These are phyloP conservation scores for Phialemoniopsis sp. DNA, from an alignment of 2,329 filamentous ascomycete species.

Conservation along the genomic window DNA sequence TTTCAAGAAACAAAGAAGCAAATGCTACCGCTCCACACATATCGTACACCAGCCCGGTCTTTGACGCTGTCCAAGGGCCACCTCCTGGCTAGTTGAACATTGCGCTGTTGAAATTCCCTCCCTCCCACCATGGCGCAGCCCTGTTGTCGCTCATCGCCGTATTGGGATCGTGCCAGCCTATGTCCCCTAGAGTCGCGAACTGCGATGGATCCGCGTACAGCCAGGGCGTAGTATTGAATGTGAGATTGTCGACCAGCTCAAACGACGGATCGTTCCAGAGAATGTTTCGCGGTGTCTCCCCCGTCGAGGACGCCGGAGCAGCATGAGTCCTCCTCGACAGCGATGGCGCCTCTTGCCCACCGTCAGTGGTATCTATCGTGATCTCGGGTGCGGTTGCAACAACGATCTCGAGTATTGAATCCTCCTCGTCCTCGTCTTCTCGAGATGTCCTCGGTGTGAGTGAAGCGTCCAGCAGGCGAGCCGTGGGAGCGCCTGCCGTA, in stretches of 20 bases:
- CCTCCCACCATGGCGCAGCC: constrained; percentile 31
- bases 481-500: constrained; percentile 24
- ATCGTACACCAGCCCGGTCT: no score
- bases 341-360: constrained; percentile 43
- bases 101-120: constrained; percentile 29
- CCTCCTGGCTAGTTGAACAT: constrained; percentile 22
- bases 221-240: constrained; percentile 36
- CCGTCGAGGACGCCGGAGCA: no score
- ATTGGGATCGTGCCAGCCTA: constrained; percentile 9
- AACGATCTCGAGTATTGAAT: constrained; percentile 40
- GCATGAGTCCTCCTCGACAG: no score
- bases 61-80: no score
- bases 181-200: constrained; percentile 29
- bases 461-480: constrained; percentile 36
- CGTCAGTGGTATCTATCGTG: constrained; percentile 45
- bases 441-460: constrained; percentile 24
- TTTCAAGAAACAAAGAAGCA: no score
- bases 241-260: constrained; percentile 27
- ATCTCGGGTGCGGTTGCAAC: constrained; percentile 47
- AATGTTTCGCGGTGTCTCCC: no score
- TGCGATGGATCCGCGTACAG: constrained; percentile 36
- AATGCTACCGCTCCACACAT: no score
- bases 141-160: no score
- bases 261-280: no score
- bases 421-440: constrained; percentile 25